Evolutionary conservation across 345 rosid genomes (phyloP), one percentile per base, ranked within the genome.

Genomic region (Ceriops zippeliana): DNA sequence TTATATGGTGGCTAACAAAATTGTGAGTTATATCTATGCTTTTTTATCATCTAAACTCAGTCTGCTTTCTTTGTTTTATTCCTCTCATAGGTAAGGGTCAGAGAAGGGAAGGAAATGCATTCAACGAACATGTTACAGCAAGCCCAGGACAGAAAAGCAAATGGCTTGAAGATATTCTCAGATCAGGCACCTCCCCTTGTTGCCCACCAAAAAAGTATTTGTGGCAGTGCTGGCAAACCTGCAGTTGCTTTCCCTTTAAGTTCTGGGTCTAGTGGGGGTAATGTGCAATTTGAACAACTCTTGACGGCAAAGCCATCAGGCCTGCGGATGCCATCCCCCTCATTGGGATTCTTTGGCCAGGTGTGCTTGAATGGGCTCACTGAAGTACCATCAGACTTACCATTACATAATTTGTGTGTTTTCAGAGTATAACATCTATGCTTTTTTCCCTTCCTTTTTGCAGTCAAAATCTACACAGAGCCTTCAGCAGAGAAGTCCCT

Each of bases 291-390:
- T 58, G 57, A 78, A 67, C 78, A 77, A 68, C 63, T 75, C 13
- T 87, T 62, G 78, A 47, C 58, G 34, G 81, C 81, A 62, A 89
- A 89, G 76, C 86, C 93, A 74, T 86, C 97, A 63, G 93, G 99
- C 67, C 83, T 93, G 79, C 86, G 96, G 79, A 80, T 73, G 87
- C 99, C 97, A 62, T 88, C 92, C 38, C 97, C 99, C 58, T 91
- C 99, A 62, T 64, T 91, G 71, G 84, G 96, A 69, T 91, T 87
- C 76, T 95, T 95, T 83, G 66, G 73, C 72, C 85, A 86, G 96
- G 99, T 95, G 75, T 52, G 68, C 58, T 68, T 31, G 57, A 49
- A 52, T 95, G 75, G 53, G 65, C 53, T 68, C 28, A 56, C 51
- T 56, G 37, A 4, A 37, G 37, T 51, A 7, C 20, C 17, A 46